Base-by-base conservation (phyloP, 495 filamentous ascomycete species). In the Recurvomyces mirabilis region DNA sequence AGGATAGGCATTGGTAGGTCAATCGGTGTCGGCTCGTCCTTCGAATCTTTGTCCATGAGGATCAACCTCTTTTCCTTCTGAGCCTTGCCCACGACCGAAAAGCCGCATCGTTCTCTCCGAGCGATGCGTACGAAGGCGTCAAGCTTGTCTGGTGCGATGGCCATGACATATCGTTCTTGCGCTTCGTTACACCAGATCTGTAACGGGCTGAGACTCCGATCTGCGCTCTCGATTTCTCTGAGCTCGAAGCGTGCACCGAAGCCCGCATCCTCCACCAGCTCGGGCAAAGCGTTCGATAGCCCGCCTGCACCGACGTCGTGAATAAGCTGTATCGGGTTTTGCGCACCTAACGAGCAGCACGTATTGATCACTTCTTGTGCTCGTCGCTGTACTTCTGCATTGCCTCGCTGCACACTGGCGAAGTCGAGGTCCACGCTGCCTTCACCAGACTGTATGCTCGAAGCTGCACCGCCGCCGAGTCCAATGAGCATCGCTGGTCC, bases 171-270 rank as follows among this genome's bases (percentile, higher is more conserved):
- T 57, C 91, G 71, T 63, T 98, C 91, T 54, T 98, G 91, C 1
- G 91, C 93, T 55, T 95, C 88, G 52, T 84, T 89, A 65, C 88
- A 94, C 89, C 88, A 96, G 26, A 96, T 93, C 59, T 95, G 82
- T 55, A 94, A 73, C 18, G 89, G 88, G 60, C 85, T 93, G 83
- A 95, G 88, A 55, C 86, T 79, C 28, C 68, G 73, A 59, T 96
- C 93, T 0, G 85, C 82, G 58, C 72, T 94, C 52, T 94, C 87
- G 17, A 98, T 71, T 56, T 95, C 82, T 41, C 93, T 76, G 1
- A 98, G 75, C 60, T 96, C 91, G 52, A 98, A 94, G 1, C 72
- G 77, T 17, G 84, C 91, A 23, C 91, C 91, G 41, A 84, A 75
- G 0, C 84, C 82, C 21, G 87, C 84, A 59, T 98, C 91, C 48